Conservation (phyloP, 208 protist species). For the Eutreptiella sp. region DNA sequence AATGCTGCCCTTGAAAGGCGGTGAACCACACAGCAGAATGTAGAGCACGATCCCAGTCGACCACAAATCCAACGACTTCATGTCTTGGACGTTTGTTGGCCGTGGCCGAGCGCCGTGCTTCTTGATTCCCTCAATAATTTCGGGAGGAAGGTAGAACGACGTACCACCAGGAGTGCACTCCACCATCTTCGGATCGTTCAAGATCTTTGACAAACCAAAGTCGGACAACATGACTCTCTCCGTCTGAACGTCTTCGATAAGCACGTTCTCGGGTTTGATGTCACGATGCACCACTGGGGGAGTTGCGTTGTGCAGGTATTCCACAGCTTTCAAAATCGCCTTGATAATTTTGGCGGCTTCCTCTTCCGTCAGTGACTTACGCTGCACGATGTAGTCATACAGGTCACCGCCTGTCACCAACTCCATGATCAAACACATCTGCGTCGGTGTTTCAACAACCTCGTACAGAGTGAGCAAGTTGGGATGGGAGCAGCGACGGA, state of each 20-base stretch:
- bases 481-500: slow-evolving; percentile 61
- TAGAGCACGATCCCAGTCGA: slow-evolving; percentile 71
- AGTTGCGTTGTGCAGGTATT: slow-evolving; percentile 66
- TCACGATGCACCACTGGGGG: slow-evolving; percentile 61
- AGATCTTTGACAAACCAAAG: slow-evolving; percentile 77
- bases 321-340: slow-evolving; percentile 52
- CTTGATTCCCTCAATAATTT: slow-evolving; percentile 74
- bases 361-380: slow-evolving; percentile 55
- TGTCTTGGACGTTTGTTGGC: slow-evolving; percentile 58
- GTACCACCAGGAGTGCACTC: slow-evolving; percentile 69
- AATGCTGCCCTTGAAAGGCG: slow-evolving; percentile 72
- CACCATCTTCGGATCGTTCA: slow-evolving; percentile 63
- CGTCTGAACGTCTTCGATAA: slow-evolving; percentile 50
- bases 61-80: slow-evolving; percentile 79
- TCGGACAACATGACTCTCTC: slow-evolving; percentile 69
- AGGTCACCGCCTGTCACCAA: slow-evolving; percentile 64
- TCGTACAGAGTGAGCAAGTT: slow-evolving; percentile 73
- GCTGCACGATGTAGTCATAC: slow-evolving; percentile 70
- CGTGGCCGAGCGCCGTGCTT: slow-evolving; percentile 63
- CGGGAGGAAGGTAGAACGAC: slow-evolving; percentile 76
- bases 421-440: slow-evolving; percentile 72
- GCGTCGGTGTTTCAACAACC: slow-evolving; percentile 47
- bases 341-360: slow-evolving; percentile 59
- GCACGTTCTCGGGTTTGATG: slow-evolving; percentile 80
- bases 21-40: slow-evolving; percentile 64